phyloP scores from a whole-genome alignment of 495 filamentous ascomycete genomes.

The Aspergillus conjunctus region DNA sequence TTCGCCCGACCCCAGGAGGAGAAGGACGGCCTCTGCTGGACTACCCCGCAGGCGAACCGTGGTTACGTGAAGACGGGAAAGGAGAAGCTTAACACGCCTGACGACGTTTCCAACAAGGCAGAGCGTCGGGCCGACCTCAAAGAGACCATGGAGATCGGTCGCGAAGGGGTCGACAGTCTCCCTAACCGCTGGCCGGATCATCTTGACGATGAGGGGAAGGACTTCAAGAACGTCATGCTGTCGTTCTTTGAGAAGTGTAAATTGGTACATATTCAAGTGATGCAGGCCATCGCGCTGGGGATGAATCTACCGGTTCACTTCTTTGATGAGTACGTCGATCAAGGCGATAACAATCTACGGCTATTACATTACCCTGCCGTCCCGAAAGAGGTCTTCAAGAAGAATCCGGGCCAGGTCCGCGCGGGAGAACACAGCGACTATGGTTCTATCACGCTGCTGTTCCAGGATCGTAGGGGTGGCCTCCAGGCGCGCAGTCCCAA shows the following conservation, averaged over 20 bases:
- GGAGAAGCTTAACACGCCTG: conserved; percentile 71
- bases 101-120: conserved; percentile 59
- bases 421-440: conserved; percentile 91
- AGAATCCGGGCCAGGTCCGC: conserved; percentile 73
- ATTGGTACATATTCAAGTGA: conserved; percentile 71
- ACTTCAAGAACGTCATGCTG: conserved; percentile 73
- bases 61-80: conserved; percentile 76
- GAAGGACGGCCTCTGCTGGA: conserved; percentile 74
- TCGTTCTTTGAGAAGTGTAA: conserved; percentile 75
- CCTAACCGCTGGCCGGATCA: conserved; percentile 83
- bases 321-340: conserved; percentile 75
- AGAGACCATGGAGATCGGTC: conserved; percentile 82
- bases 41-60: conserved; percentile 70
- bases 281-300: conserved; percentile 86
- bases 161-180: conserved; percentile 63
- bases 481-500: conserved; percentile 80
- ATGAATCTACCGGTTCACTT: conserved; percentile 71
- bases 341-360: conserved; percentile 84
- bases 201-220: conserved; percentile 59
- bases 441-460: conserved; percentile 83
- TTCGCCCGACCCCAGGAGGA: conserved; percentile 69
- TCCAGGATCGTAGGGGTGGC: conserved; percentile 83
- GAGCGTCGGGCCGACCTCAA: conserved; percentile 73
- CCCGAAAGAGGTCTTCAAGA: conserved; percentile 63
- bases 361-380: conserved; percentile 86